Conservation (phyloP, 805 yeast species). For the Zygosaccharomyces siamensis region DNA sequence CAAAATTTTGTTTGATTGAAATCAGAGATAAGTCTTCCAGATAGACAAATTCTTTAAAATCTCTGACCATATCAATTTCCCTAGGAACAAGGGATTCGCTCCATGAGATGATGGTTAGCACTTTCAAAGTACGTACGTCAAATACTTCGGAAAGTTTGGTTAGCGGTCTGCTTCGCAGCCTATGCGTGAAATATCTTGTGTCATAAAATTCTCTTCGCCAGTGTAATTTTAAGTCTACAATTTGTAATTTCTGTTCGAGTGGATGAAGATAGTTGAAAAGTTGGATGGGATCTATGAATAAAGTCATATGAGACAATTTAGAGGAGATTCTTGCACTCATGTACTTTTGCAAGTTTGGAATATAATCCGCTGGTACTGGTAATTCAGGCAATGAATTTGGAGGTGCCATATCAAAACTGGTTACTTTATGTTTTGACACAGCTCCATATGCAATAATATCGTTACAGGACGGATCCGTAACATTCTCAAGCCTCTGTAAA, state of each 20-base stretch:
- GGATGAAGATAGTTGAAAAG: conserved; percentile 37
- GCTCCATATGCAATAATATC: conserved; percentile 33
- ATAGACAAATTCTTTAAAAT: conserved; percentile 36
- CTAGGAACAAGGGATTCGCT: conserved; percentile 35
- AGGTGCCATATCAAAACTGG: conserved; percentile 38
- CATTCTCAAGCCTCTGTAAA: conserved; percentile 37
- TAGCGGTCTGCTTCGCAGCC: conserved; percentile 18
- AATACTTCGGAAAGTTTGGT: conserved; percentile 36
- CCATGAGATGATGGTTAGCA: conserved; percentile 42
- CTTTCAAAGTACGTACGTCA: conserved; percentile 34
- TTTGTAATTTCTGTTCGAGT: conserved; percentile 30
- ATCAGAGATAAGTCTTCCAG: conserved; percentile 40
- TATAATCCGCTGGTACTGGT: conserved; percentile 27
- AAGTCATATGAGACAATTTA: conserved; percentile 32
- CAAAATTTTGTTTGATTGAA: conserved; percentile 36
- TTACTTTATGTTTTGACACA: conserved; percentile 24
- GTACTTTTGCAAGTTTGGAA: conserved; percentile 31
- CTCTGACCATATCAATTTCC: conserved; percentile 35
- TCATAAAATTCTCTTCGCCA: conserved; percentile 41
- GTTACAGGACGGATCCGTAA: conserved; percentile 38
- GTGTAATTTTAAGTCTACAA: conserved; percentile 38
- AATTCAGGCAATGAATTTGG: conserved; percentile 36
- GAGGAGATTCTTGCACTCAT: conserved; percentile 29
- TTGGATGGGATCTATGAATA: conserved; percentile 39
- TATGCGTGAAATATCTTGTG: conserved; percentile 23